Evolutionary conservation across 768 basidiomycete species (phyloP).

Genomic region (Lanmaoa pseudosensibilis): DNA sequence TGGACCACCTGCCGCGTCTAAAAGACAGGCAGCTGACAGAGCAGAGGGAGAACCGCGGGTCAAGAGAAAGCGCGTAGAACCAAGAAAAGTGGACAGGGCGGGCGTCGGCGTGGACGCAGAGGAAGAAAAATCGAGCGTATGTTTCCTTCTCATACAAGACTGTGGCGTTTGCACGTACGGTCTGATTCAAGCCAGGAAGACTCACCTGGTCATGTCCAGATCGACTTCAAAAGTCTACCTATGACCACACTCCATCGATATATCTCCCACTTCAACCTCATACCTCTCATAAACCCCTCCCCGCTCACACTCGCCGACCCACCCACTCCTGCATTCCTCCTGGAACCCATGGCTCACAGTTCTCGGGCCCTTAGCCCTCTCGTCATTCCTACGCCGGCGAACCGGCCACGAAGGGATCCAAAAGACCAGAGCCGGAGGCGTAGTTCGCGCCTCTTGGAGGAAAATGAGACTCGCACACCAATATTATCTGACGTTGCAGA

Average conservation of each 20-base stretch:
- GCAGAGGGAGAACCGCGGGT: constrained; percentile 71
- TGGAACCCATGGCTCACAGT: constrained; percentile 44
- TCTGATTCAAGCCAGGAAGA: not conserved
- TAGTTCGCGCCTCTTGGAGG: constrained; percentile 73
- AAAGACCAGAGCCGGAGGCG: constrained; percentile 60
- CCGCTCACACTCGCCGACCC: constrained; percentile 68
- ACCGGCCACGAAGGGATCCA: constrained; percentile 69
- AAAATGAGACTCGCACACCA: constrained; percentile 55
- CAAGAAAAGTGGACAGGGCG: constrained; percentile 39
- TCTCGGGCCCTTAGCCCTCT: constrained; percentile 55
- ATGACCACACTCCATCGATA: constrained; percentile 66
- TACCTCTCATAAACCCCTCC: constrained; percentile 69
- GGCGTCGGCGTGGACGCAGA: constrained; percentile 36
- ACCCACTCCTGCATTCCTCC: constrained; percentile 62
- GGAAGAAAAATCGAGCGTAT: constrained; percentile 33
- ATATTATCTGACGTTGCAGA: constrained; percentile 71
- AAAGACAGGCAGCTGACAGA: constrained; percentile 66
- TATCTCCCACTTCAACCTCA: constrained; percentile 68
- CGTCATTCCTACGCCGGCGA: constrained; percentile 54
- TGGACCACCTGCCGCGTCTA: constrained; percentile 56
- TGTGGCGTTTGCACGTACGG: not conserved
- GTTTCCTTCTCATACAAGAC: constrained; percentile 4
- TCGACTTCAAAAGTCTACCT: constrained; percentile 77
- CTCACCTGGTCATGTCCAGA: constrained; percentile 41
- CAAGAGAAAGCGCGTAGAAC: constrained; percentile 71